Evolutionary conservation across 805 yeast species (phyloP).

Genomic region (Candida suzukii): DNA sequence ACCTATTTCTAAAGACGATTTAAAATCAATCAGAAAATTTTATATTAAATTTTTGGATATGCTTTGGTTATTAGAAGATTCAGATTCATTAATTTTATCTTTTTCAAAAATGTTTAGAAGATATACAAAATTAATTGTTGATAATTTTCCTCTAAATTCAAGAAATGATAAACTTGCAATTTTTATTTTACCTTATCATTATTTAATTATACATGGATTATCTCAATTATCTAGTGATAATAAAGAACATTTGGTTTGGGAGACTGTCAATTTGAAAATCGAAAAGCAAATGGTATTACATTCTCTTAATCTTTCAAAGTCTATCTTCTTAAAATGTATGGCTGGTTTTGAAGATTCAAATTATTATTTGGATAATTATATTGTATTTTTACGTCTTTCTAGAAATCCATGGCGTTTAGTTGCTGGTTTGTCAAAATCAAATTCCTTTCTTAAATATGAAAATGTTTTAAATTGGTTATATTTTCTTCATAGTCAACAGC

Average conservation of each 20-base stretch:
- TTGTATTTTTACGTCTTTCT: slow-evolving; percentile 11
- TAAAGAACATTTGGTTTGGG: slow-evolving; percentile 5
- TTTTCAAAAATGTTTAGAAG: slow-evolving; percentile 12
- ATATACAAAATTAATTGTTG: slow-evolving; percentile 6
- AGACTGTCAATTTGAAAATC: not conserved
- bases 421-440: slow-evolving; percentile 6
- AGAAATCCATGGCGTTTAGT: slow-evolving; percentile 21
- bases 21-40: slow-evolving; percentile 13
- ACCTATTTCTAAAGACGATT: not conserved
- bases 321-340: slow-evolving; percentile 9
- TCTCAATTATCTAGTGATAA: slow-evolving; percentile 8
- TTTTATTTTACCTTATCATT: slow-evolving; percentile 14
- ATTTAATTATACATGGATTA: slow-evolving; percentile 12
- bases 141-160: not conserved
- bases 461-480: slow-evolving; percentile 18
- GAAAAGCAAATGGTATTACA: slow-evolving; percentile 10
- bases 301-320: slow-evolving; percentile 12
- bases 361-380: slow-evolving; percentile 15
- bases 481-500: slow-evolving; percentile 15
- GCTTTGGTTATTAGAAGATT: slow-evolving; percentile 14
- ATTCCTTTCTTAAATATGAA: slow-evolving; percentile 7
- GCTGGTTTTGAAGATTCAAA: slow-evolving; percentile 5
- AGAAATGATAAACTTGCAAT: slow-evolving; percentile 3
- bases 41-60: slow-evolving; percentile 18
- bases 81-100: slow-evolving; percentile 4